phyloP scores from a whole-genome alignment of 441 rosid species.

The Omphalea diandra region DNA sequence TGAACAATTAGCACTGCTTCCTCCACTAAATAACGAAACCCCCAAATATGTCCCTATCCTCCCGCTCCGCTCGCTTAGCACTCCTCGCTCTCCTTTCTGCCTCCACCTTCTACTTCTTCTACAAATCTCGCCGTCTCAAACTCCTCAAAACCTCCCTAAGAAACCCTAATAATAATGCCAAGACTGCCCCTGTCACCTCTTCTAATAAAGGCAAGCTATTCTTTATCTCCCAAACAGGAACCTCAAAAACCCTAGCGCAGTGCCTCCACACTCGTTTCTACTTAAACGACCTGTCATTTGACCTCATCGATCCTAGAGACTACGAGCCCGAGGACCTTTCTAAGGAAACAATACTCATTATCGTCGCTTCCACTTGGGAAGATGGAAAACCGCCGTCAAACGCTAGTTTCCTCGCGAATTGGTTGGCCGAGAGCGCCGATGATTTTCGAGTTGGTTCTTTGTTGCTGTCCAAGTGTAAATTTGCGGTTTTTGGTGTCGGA shows the following conservation, averaged over 20 bases:
- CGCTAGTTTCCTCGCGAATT: slow-evolving; percentile 59
- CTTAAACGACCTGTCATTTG: slow-evolving; percentile 46
- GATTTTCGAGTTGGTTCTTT: slow-evolving; percentile 85
- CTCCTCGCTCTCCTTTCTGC: slow-evolving; percentile 78
- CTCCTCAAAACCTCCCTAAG: slow-evolving; percentile 36
- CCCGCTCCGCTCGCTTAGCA: slow-evolving; percentile 55
- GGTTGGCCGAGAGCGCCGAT: slow-evolving; percentile 79
- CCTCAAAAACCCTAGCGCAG: slow-evolving; percentile 63
- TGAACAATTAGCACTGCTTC: no score
- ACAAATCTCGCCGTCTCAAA: slow-evolving; percentile 67
- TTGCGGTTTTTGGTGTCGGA: slow-evolving; percentile 82
- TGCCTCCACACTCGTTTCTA: slow-evolving; percentile 46
- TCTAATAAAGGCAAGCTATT: slow-evolving; percentile 55
- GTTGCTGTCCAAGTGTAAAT: slow-evolving; percentile 58
- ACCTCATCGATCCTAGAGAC: slow-evolving; percentile 62
- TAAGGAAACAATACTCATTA: slow-evolving; percentile 52
- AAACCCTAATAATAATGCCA: slow-evolving; percentile 30
- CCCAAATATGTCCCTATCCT: slow-evolving; percentile 40
- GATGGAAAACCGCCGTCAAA: slow-evolving; percentile 69
- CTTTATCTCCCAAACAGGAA: slow-evolving; percentile 79
- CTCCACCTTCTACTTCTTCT: slow-evolving; percentile 72
- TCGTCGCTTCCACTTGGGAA: slow-evolving; percentile 86
- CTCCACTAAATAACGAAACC: no score
- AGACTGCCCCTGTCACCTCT: neutral
- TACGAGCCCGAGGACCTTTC: slow-evolving; percentile 93